A percentile compares a stretch with the other conserved stretches of the same genome.
These are phyloP conservation scores for Colletotrichum lupini DNA, from an alignment of 2,329 filamentous ascomycete species.

Conservation along the genomic window DNA sequence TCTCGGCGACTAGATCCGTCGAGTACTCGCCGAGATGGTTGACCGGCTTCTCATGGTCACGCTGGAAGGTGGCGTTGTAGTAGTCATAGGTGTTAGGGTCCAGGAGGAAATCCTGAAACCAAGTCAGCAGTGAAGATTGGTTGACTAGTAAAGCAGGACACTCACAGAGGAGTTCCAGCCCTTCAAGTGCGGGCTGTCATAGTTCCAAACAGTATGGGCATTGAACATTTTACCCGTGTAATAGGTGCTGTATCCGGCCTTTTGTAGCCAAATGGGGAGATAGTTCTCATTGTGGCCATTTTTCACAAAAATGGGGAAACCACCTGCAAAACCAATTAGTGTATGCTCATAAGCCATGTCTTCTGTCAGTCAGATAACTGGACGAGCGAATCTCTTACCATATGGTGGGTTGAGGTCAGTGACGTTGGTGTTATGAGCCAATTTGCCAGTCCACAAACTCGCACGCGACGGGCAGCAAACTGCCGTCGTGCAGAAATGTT, in stretches of 20 bases:
- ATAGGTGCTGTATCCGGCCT: constrained; percentile 62
- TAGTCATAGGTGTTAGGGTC: constrained; percentile 78
- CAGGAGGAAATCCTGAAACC: constrained; percentile 59
- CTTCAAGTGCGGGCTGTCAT: constrained; percentile 60
- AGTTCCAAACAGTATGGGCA: constrained; percentile 59
- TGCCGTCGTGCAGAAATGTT: constrained; percentile 73
- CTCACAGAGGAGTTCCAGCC: constrained; percentile 65
- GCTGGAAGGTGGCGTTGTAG: constrained; percentile 71
- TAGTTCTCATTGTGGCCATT: constrained; percentile 62
- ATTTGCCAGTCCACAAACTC: constrained; percentile 69
- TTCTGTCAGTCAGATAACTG: fast-evolving
- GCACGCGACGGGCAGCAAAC: constrained; percentile 74
- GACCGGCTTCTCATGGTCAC: constrained; percentile 60
- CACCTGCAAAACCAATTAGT: constrained; percentile 41
- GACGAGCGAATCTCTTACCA: constrained; percentile 56
- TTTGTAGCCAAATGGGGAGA: constrained; percentile 62
- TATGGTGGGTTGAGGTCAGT: constrained; percentile 65
- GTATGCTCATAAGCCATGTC: too few relatives aligned
- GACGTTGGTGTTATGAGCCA: constrained; percentile 74
- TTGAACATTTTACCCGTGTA: constrained; percentile 69
- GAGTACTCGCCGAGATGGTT: constrained; percentile 54
- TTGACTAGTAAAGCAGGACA: background rate
- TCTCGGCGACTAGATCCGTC: constrained; percentile 69
- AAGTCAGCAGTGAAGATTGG: background rate
- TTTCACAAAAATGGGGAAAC: constrained; percentile 61